phyloP scores from a whole-genome alignment of 164 flowering plant species.

The Macadamia tetraphylla region DNA sequence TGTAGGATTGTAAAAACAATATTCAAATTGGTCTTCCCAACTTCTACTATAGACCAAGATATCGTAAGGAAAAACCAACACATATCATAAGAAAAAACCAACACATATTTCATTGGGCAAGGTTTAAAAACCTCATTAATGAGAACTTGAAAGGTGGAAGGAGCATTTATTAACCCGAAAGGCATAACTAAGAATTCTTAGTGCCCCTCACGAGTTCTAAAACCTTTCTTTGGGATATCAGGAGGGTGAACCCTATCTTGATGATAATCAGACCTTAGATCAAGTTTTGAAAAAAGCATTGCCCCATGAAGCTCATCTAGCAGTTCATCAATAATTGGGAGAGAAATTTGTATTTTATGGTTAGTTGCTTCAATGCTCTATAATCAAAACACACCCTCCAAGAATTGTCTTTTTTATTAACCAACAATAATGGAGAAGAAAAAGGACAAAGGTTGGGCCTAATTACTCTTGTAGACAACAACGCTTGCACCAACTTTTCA shows the following conservation, averaged over 20 bases:
- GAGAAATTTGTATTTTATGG: neutral
- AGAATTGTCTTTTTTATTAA: neutral
- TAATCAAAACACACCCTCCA: neutral
- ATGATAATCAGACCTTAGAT: neutral
- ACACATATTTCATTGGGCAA: neutral
- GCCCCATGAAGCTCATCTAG: neutral
- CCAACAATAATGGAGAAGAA: neutral
- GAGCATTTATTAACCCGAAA: neutral
- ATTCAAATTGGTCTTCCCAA: neutral
- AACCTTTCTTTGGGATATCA: neutral
- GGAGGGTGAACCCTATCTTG: neutral
- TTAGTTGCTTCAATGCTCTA: neutral
- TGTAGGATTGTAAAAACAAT: no score
- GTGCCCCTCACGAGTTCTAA: neutral
- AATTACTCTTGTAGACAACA: no score
- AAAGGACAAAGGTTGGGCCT: neutral
- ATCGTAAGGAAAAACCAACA: neutral
- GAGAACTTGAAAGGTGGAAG: neutral
- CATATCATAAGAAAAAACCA: no score
- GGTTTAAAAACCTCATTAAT: neutral
- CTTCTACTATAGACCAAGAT: no score
- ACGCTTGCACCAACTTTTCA: no score
- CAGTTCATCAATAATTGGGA: neutral
- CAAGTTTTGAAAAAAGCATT: neutral
- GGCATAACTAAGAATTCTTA: neutral